Conservation (phyloP, 371 early-diverging fungal genomes). For the Mortierella sp. region DNA sequence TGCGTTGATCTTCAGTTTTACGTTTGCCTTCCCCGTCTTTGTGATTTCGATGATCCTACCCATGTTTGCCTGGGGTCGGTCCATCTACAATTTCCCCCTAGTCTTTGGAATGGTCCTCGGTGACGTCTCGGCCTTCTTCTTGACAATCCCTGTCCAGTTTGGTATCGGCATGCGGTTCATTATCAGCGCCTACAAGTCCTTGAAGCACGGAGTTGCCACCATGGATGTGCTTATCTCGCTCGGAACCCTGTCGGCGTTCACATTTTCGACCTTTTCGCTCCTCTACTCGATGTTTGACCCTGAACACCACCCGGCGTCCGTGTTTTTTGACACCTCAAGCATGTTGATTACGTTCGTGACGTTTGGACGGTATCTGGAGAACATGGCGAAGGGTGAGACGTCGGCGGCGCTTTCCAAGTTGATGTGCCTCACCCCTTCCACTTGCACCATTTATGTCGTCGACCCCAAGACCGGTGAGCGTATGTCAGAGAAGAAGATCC, state of each 20-base stretch:
- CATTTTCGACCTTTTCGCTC: constrained; percentile 83
- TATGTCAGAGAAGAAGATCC: constrained; percentile 78
- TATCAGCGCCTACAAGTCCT: constrained; percentile 80
- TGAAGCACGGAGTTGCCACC: constrained; percentile 87
- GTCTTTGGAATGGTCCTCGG: constrained; percentile 78
- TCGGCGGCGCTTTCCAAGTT: constrained; percentile 91
- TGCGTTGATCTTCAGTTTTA: constrained; percentile 72
- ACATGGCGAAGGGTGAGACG: constrained; percentile 94
- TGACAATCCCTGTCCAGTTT: constrained; percentile 93
- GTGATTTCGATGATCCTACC: constrained; percentile 90
- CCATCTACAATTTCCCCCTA: constrained; percentile 47
- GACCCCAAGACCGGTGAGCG: constrained; percentile 62
- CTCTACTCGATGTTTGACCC: constrained; percentile 57
- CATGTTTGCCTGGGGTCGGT: constrained; percentile 65
- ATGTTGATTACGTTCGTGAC: constrained; percentile 94
- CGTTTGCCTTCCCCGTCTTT: constrained; percentile 88
- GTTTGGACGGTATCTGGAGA: constrained; percentile 93
- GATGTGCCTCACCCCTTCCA: constrained; percentile 87
- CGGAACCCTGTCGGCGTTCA: constrained; percentile 91
- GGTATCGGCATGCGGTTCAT: constrained; percentile 89
- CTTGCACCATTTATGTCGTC: constrained; percentile 72
- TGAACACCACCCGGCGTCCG: constrained; percentile 65
- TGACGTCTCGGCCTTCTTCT: constrained; percentile 64
- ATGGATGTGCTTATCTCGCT: constrained; percentile 96
- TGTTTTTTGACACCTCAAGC: constrained; percentile 95